Evolutionary conservation across 768 basidiomycete genomes (phyloP).

Genomic region (Phanerodontia chrysosporium): DNA sequence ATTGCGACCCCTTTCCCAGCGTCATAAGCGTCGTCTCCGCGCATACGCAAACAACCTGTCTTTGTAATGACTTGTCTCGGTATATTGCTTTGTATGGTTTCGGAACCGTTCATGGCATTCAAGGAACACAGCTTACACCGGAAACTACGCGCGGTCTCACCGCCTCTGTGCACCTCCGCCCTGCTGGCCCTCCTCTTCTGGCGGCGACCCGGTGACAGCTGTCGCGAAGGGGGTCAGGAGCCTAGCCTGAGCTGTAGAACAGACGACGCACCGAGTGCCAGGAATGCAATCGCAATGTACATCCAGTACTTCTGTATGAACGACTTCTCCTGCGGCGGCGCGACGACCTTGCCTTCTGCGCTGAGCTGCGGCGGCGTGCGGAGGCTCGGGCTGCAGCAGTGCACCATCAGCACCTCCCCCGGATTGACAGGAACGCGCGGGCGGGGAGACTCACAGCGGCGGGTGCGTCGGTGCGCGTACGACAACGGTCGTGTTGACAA

Average conservation of each 20-base stretch:
- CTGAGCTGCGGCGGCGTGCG: conserved; percentile 64
- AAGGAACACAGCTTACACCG: too few relatives aligned
- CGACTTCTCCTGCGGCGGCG: conserved; percentile 62
- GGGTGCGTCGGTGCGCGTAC: conserved; percentile 44
- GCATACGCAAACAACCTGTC: too few relatives aligned
- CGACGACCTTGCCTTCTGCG: conserved; percentile 58
- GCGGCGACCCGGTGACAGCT: background rate
- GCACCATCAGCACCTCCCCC: background rate
- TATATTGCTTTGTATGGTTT: too few relatives aligned
- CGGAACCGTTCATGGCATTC: too few relatives aligned
- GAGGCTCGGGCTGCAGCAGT: conserved; percentile 53
- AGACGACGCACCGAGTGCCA: conserved; percentile 46
- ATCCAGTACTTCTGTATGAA: conserved; percentile 92
- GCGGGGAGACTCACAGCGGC: conserved; percentile 51
- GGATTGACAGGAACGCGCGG: too few relatives aligned
- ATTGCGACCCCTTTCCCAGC: too few relatives aligned
- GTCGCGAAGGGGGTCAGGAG: background rate
- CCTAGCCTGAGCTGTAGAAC: background rate
- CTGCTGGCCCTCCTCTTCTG: conserved; percentile 4
- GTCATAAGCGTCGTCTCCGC: too few relatives aligned
- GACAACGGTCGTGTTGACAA: conserved; percentile 50
- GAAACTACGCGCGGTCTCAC: too few relatives aligned
- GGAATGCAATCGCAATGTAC: conserved; percentile 58
- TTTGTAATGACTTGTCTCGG: too few relatives aligned
- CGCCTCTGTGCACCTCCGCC: background rate